Base-by-base conservation (phyloP, 1,139 yeast genomes). In the Suhomyces kunorum region DNA sequence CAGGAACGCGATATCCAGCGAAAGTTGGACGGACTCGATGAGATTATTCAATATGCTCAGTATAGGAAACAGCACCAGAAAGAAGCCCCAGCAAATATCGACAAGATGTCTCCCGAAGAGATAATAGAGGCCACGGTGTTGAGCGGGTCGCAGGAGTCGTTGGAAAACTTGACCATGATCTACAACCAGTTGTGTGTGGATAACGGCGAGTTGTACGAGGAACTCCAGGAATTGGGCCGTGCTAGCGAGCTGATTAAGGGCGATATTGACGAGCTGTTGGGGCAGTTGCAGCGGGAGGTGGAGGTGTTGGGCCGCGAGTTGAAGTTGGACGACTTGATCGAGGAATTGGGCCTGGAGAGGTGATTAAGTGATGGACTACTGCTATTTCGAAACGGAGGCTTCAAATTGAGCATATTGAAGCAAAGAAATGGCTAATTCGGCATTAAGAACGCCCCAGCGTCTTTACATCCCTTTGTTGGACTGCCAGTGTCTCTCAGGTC, bases 11-110 rank as follows among this genome's bases (percentile, higher is more conserved):
- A 79, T 19, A 68, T 86, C 1, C 70, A 78, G 43, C 47, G 43
- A 26, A 84, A 81, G 50, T 63, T 88, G 41, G 68, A 81, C 47
- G 81, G 79, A 42, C 63, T 88, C 39, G 96, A 88, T 55, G 80
- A 74, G 31, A 61, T 87, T 18, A 75, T 87, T 16, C 63, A 66
- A 11, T 70, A 68, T 12, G 92, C 94, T 0, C 65, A 64, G 38
- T 31, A 45, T 18, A 49, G 74, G 6, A 59, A 62, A 35, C 40
- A 35, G 11, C 35, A 36, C 18, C 43, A 42, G 6, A 34, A 49
- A n/a, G 51, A 49, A 8, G 45, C 47, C 6, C 68, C 71, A 2
- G 50, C 63, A 2, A 57, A 57, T 20, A 54, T 71, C 7, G 74
- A 68, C 44, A 53, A 55, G 37, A 48, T 69, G 19, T 47, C 60